Evolutionary conservation across 2,329 filamentous ascomycete genomes (phyloP).

Genomic region (Exophiala xenobiotica): DNA sequence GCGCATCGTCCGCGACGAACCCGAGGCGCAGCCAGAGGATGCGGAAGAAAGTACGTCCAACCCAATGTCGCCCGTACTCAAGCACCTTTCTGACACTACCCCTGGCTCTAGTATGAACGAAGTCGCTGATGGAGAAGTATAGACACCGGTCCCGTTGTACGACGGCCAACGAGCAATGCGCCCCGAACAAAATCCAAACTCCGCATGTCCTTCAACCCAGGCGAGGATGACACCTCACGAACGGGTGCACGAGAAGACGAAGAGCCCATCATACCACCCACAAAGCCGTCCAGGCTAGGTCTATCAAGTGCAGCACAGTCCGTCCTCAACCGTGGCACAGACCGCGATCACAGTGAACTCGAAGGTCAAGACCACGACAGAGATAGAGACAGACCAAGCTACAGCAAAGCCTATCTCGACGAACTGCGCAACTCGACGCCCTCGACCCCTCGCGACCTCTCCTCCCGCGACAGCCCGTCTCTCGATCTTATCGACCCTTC

Average conservation of each 20-base stretch:
- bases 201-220: constrained; percentile 73
- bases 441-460: constrained; percentile 69
- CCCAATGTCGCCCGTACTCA: background rate
- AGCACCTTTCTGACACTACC: constrained; percentile 10
- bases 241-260: background rate
- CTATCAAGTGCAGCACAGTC: constrained; percentile 15
- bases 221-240: constrained; percentile 49
- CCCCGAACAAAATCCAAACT: constrained; percentile 70
- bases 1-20: constrained; percentile 70
- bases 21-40: constrained; percentile 57
- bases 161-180: constrained; percentile 53
- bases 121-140: constrained; percentile 33
- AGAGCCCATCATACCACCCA: background rate
- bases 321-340: constrained; percentile 6
- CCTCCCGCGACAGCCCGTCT: constrained; percentile 35
- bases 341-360: constrained; percentile 7
- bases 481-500: constrained; percentile 17
- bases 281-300: constrained; percentile 19
- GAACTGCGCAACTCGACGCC: constrained; percentile 85
- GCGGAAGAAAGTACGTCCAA: constrained; percentile 52
- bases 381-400: constrained; percentile 60
- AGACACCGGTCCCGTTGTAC: constrained; percentile 52
- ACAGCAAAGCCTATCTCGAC: constrained; percentile 82
- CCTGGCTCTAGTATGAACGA: constrained; percentile 16
- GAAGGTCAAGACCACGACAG: constrained; percentile 15